Evolutionary conservation across 805 yeast species (phyloP), one percentile per base, ranked within the genome.

Genomic region (Myxozyma vanderwaltii): DNA sequence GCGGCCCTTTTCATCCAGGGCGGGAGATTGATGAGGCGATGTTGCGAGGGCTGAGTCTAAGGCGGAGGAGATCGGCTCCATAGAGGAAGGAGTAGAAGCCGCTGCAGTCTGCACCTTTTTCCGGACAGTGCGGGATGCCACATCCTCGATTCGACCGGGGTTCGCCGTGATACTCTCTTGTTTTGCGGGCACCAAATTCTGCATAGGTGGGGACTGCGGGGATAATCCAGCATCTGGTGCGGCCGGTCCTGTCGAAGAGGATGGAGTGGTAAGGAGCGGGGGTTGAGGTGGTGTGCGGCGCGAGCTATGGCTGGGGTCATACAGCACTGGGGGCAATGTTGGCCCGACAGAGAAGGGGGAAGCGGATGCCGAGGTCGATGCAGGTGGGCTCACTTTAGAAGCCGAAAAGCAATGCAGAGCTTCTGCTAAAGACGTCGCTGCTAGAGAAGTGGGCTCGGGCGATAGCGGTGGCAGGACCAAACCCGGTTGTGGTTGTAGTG

Each of bases 101-200:
- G 64, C 62, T 43, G 59, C 61, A 17, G 63, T 45, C 21, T 47
- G 63, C 41, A 49, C 56, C 17, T 50, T 56, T 31, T 59, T 64
- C 40, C 56, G 61, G 44, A 58, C 64, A 38, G 73, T 66, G n/a
- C 72, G 60, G 17, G 75, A 75, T 26, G 70, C 69, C 3, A 74
- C 75, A 41, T 73, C 75, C 52, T 73, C 76, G 0, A 75, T 75
- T 1, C 74, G 64, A n/a, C 40, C 58, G 8, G 66, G 63, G 6
- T 59, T 49, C 35, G 54, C 59, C 12, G 44, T 31, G 26, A 48
- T 31, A 3, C 43, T 21, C 19, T 27, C 53, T 15, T 15, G 52
- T 24, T 36, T 33, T 41, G 51, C 54, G 38, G 41, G 21, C n/a
- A 39, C 50, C 23, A 8, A 19, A 12, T 33, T 43, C 38, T 45